A percentile compares a stretch with the other conserved stretches of the same genome.
phyloP scores from a whole-genome alignment of 371 early-diverging fungal species.

The Lichtheimia ramosa region DNA sequence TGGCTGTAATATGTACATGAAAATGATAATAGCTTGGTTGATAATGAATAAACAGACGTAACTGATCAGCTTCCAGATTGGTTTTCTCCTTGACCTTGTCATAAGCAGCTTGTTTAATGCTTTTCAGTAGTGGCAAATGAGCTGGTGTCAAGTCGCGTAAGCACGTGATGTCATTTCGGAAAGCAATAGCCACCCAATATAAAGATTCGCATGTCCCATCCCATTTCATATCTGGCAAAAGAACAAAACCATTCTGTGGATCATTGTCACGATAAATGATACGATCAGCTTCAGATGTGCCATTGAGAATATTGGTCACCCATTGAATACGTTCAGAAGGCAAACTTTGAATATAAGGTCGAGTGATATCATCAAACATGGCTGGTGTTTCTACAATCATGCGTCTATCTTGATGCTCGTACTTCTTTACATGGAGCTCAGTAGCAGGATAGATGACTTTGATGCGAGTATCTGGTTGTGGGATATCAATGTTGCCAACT shows the following conservation, averaged over 20 bases:
- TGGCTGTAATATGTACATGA: slow-evolving; percentile 80
- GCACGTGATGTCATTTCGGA: slow-evolving; percentile 55
- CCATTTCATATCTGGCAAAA: slow-evolving; percentile 88
- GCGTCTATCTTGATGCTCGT: slow-evolving; percentile 61
- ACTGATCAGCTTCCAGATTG: slow-evolving; percentile 42
- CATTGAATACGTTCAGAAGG: slow-evolving; percentile 69
- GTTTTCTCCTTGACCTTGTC: slow-evolving; percentile 49
- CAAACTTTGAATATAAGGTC: slow-evolving; percentile 66
- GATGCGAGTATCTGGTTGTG: slow-evolving; percentile 52
- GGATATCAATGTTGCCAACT: slow-evolving; percentile 28
- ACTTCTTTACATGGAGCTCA: slow-evolving; percentile 71
- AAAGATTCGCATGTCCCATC: slow-evolving; percentile 62
- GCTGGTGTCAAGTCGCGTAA: slow-evolving; percentile 60
- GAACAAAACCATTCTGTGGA: slow-evolving; percentile 65
- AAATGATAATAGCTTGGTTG: slow-evolving; percentile 87
- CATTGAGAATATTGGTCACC: slow-evolving; percentile 79
- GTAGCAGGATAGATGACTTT: slow-evolving; percentile 68
- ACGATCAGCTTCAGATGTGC: slow-evolving; percentile 65
- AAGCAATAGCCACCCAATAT: slow-evolving; percentile 69
- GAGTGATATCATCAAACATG: slow-evolving; percentile 44
- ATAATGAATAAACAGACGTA: slow-evolving; percentile 82
- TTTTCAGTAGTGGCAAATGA: slow-evolving; percentile 69
- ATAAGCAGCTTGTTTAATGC: slow-evolving; percentile 51
- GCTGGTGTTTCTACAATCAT: slow-evolving; percentile 60
- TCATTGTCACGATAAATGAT: slow-evolving; percentile 58